Evolutionary conservation across 140 eudicot genomes (phyloP), one percentile per base, ranked within the genome.

Genomic region (Oenanthe javanica): DNA sequence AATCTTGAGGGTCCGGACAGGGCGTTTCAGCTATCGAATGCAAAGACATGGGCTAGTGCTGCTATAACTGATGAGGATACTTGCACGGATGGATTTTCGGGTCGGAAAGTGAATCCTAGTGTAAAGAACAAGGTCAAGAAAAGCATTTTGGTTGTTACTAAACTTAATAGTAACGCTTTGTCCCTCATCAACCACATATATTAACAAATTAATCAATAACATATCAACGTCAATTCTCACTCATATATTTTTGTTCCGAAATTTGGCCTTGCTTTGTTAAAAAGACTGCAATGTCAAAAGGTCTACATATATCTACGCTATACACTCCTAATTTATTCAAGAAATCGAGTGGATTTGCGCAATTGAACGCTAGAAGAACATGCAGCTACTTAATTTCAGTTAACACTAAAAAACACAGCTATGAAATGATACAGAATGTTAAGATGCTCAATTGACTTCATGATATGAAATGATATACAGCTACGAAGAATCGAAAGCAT

Each of bases 1-100:
- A 64, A 84, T 31, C 63, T 93, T 51, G 21, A 76, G 11, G 87
- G 61, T 18, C 79, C 82, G 0, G 92, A 90, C 55, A 79, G 78
- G 80, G 72, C 71, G 1, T 90, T 90, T 48, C 84, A 80, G 49
- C 83, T 89, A 79, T 82, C 86, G 0, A 93, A 93, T 66, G 97
- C 90, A 0, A 92, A 89, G 84, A 93, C 97, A 18, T 90, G 90
- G 87, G 89, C 89, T 1, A 93, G 97, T 49, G 91, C 97, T 5
- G 97, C 94, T 46, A 89, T 93, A 15, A 89, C 97, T 1, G 90
- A 93, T 31, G 90, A 90, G 61, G 81, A 86, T 70, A 87, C 97
- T 48, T 93, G 97, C 81, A 80, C 82, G 75, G 97, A 93, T 19
- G 97, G 89, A 51, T 82, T 91, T 72, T 50, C 86, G 4, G 93